Percentiles rank a stretch among this genome's conserved stretches.
Evolutionary conservation across 1,284 basidiomycete species (phyloP).

Genomic region (Tranzscheliella williamsii): DNA sequence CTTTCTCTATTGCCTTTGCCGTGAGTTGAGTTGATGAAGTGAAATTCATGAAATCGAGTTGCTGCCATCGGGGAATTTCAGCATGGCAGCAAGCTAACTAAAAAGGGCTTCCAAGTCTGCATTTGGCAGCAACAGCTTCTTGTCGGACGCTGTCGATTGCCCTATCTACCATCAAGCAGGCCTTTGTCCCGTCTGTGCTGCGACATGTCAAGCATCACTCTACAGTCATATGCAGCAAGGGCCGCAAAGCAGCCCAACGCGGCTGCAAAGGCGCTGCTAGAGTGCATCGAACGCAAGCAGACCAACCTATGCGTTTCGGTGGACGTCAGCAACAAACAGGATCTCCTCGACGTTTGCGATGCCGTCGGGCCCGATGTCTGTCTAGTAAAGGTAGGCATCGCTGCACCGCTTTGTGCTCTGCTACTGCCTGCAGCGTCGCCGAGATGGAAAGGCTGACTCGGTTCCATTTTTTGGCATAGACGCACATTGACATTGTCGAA

Average conservation of each 20-base stretch:
- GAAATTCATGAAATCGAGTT: too few relatives aligned
- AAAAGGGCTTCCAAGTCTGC: too few relatives aligned
- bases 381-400: conserved; percentile 75
- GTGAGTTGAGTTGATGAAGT: too few relatives aligned
- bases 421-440: neutral
- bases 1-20: too few relatives aligned
- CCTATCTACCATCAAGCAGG: too few relatives aligned
- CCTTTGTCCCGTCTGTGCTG: too few relatives aligned
- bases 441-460: too few relatives aligned
- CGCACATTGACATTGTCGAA: conserved; percentile 92
- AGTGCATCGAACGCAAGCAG: conserved; percentile 83
- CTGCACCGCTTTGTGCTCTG: neutral
- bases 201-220: conserved; percentile 34
- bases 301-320: conserved; percentile 93
- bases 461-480: too few relatives aligned
- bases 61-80: too few relatives aligned
- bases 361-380: conserved; percentile 85
- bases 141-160: too few relatives aligned
- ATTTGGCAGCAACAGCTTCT: too few relatives aligned
- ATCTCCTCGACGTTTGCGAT: conserved; percentile 84
- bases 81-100: too few relatives aligned
- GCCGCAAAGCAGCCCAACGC: conserved; percentile 45
- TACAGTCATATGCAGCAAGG: conserved; percentile 44
- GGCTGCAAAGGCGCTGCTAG: conserved; percentile 66
- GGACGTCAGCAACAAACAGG: conserved; percentile 81